Evolutionary conservation across 2,329 filamentous ascomycete species (phyloP), one percentile per base, ranked within the genome.

Genomic region (Beauveria sp.): DNA sequence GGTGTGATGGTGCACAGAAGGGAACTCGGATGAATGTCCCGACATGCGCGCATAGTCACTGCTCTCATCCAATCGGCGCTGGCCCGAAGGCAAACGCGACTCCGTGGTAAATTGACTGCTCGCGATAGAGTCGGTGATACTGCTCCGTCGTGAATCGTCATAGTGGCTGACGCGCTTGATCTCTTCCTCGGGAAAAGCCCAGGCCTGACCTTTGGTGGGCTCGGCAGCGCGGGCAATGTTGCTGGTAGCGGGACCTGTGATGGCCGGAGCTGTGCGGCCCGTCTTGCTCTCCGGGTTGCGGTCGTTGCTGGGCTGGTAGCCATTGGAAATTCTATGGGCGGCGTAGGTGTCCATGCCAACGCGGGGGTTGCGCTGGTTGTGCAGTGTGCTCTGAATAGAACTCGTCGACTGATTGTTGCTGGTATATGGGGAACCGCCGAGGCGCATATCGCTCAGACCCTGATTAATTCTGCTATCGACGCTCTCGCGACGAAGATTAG

Each of bases 171-270:
- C 70, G 60, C 80, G 75, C 62, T 83, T 79, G 3, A 88, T 85
- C 58, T 86, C 83, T 59, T 88, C 85, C 69, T 91, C 89, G 1
- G 90, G 89, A 67, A 93, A 93, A 66, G 90, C 90, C 89, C 90
- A 93, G 5, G 90, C 87, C 71, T 89, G 89, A 70, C 90, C 90
- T 72, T 91, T 91, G 12, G 88, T 93, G 5, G 90, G 89, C 71
- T 91, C 88, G 34, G 88, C 86, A 45, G 90, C 90, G 66, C 78
- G 86, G 69, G 84, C 88, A 76, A 81, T 90, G 69, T 77, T 84
- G 74, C 80, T 83, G 58, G 77, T 86, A 66, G 79, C 87, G 65
- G 78, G 88, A 66, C 89, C 88, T 28, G 87, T 90, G 67, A 93
- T 93, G 9, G 88, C 85, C 5, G 90, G 90, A 3, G 90, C 90